These are phyloP conservation scores for Aquilaria yunnanensis DNA, from an alignment of 345 rosid genomes.

Conservation along the genomic window DNA sequence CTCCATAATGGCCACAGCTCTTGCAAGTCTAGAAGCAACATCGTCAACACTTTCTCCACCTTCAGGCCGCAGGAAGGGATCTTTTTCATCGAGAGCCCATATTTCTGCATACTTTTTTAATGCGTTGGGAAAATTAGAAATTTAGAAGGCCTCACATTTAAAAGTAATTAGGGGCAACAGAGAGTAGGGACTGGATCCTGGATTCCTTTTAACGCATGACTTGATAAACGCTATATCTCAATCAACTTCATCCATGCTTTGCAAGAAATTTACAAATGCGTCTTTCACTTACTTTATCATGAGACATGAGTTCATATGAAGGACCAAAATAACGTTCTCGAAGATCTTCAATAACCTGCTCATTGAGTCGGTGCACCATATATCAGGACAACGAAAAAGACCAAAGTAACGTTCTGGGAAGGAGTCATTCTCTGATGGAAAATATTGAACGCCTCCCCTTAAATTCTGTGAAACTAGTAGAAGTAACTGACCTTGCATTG, in stretches of 20 bases:
- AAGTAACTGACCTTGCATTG: slow-evolving; percentile 53
- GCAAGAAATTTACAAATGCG: not conserved
- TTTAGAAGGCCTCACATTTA: not conserved
- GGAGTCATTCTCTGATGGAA: not conserved
- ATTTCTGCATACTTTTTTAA: slow-evolving; percentile 58
- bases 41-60: slow-evolving; percentile 91
- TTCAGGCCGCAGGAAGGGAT: slow-evolving; percentile 59
- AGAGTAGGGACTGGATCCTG: not conserved
- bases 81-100: slow-evolving; percentile 84
- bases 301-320: slow-evolving; percentile 66
- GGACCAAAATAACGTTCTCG: slow-evolving; percentile 95
- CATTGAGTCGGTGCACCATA: slow-evolving; percentile 3
- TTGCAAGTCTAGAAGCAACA: slow-evolving; percentile 68
- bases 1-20: slow-evolving; percentile 47
- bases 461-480: no score
- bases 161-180: not conserved
- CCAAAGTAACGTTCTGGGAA: not conserved
- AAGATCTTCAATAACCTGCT: slow-evolving; percentile 69
- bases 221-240: no score
- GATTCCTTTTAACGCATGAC: not conserved
- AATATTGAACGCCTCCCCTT: not conserved
- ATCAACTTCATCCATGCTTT: not conserved
- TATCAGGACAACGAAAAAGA: slow-evolving; percentile 1
- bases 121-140: slow-evolving; percentile 3
- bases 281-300: slow-evolving; percentile 55